phyloP scores from a whole-genome alignment of 1,284 basidiomycete genomes.

The Heterobasidion parviporum region DNA sequence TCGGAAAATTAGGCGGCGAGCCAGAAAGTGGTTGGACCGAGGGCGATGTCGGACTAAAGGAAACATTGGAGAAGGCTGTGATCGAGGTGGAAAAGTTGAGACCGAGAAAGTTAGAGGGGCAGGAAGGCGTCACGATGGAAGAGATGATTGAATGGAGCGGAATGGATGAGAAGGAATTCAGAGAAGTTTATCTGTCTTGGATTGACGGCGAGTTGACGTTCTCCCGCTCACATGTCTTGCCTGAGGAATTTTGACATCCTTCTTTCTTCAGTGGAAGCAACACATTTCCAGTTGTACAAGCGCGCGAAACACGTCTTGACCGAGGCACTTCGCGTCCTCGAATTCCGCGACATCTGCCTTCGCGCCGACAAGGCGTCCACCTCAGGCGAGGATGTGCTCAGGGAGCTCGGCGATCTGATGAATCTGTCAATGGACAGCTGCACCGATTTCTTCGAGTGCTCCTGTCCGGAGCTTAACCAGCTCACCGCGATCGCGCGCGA shows the following conservation, averaged over 20 bases:
- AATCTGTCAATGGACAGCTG: slow-evolving; percentile 72
- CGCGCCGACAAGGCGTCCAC: slow-evolving; percentile 20
- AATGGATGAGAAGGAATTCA: slow-evolving; percentile 46
- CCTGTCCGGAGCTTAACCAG: slow-evolving; percentile 69
- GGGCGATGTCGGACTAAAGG: slow-evolving; percentile 29
- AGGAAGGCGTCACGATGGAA: slow-evolving; percentile 56
- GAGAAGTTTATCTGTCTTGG: slow-evolving; percentile 66
- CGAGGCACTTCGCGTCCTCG: slow-evolving; percentile 72
- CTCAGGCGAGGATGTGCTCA: slow-evolving; percentile 19
- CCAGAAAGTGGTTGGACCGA: slow-evolving; percentile 28
- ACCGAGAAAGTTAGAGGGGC: slow-evolving; percentile 24
- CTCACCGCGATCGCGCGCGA: slow-evolving; percentile 52
- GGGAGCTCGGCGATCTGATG: slow-evolving; percentile 66
- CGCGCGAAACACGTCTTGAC: slow-evolving; percentile 72
- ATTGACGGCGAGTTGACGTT: slow-evolving; percentile 49
- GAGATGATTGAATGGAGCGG: slow-evolving; percentile 68
- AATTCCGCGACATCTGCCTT: slow-evolving; percentile 63
- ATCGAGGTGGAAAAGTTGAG: slow-evolving; percentile 42
- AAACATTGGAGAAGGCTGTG: slow-evolving; percentile 39
- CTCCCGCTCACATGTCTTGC: neutral
- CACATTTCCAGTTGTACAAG: slow-evolving; percentile 72
- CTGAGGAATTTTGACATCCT: neutral
- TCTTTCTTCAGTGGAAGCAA: slow-evolving; percentile 12
- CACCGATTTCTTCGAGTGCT: slow-evolving; percentile 64
- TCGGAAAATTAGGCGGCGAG: slow-evolving; percentile 43